phyloP scores from a whole-genome alignment of 2,329 filamentous ascomycete genomes.

The Xylariaceae sp. region DNA sequence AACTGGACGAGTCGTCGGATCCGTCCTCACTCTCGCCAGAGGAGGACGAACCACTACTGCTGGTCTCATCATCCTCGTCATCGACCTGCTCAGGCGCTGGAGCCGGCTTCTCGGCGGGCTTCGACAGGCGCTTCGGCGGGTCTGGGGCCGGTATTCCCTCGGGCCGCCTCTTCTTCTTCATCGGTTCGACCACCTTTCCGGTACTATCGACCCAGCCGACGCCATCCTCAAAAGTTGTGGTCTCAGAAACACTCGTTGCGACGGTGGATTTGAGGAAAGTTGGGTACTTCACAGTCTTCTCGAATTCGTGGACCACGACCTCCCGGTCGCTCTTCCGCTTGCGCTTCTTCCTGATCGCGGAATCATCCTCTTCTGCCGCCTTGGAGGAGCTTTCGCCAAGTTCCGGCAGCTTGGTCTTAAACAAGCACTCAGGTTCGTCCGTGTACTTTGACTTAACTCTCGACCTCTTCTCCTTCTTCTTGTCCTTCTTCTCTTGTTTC shows the following conservation, averaged over 20 bases:
- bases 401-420: constrained; percentile 73
- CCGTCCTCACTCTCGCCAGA: constrained; percentile 27
- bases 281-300: constrained; percentile 75
- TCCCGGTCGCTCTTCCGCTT: constrained; percentile 54
- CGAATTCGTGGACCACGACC: constrained; percentile 80
- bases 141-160: constrained; percentile 24
- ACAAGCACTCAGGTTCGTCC: constrained; percentile 72
- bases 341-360: constrained; percentile 53
- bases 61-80: constrained; percentile 34
- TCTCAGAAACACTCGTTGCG: constrained; percentile 37
- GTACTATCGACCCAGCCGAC: constrained; percentile 82
- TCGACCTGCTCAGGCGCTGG: constrained; percentile 12
- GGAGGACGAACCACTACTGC: constrained; percentile 34
- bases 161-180: constrained; percentile 34
- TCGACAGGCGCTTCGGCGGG: constrained; percentile 12
- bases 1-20: constrained; percentile 22
- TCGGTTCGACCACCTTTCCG: constrained; percentile 67
- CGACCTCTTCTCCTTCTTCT: constrained; percentile 49
- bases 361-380: constrained; percentile 34
- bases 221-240: constrained; percentile 70
- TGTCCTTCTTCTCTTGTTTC: constrained; percentile 41
- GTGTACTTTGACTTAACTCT: constrained; percentile 71
- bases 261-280: constrained; percentile 65
- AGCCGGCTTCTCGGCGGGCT: constrained; percentile 1
- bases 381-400: constrained; percentile 39